Conservation (phyloP, 768 basidiomycete species). For the Boletellus sp. region DNA sequence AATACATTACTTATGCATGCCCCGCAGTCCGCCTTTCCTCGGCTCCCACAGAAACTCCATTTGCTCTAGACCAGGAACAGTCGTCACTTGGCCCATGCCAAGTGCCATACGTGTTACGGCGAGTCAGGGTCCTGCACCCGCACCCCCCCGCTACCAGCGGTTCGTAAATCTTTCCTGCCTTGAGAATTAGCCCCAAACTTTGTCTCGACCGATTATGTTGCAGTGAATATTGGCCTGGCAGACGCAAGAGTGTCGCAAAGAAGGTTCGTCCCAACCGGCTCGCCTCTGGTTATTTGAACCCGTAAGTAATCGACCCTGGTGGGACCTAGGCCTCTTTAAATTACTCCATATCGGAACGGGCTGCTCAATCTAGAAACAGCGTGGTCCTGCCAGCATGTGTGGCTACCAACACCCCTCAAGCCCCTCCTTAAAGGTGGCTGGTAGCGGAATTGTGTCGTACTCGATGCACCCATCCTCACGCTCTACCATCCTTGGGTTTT, state of each 20-base stretch:
- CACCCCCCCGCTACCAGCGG: neutral
- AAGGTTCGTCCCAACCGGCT: neutral
- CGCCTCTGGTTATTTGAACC: neutral
- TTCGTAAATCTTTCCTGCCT: neutral
- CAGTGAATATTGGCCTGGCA: too few relatives aligned
- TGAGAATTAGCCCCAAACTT: too few relatives aligned
- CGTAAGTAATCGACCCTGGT: neutral
- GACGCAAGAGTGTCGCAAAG: neutral
- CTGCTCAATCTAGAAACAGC: neutral
- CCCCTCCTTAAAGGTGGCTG: conserved; percentile 14
- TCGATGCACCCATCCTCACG: neutral
- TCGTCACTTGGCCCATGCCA: too few relatives aligned
- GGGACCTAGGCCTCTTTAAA: conserved; percentile 7
- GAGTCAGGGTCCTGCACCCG: neutral
- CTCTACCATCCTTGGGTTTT: neutral
- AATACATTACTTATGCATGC: too few relatives aligned
- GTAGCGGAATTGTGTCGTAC: neutral
- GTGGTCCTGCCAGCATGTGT: conserved; percentile 1
- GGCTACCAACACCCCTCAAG: neutral
- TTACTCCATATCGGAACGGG: conserved; percentile 5
- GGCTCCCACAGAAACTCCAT: too few relatives aligned
- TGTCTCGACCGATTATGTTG: too few relatives aligned
- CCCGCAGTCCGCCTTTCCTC: too few relatives aligned
- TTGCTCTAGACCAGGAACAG: too few relatives aligned
- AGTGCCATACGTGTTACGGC: neutral